Evolutionary conservation across 371 early-diverging fungal genomes (phyloP).

Genomic region (Mucor plumbeus): DNA sequence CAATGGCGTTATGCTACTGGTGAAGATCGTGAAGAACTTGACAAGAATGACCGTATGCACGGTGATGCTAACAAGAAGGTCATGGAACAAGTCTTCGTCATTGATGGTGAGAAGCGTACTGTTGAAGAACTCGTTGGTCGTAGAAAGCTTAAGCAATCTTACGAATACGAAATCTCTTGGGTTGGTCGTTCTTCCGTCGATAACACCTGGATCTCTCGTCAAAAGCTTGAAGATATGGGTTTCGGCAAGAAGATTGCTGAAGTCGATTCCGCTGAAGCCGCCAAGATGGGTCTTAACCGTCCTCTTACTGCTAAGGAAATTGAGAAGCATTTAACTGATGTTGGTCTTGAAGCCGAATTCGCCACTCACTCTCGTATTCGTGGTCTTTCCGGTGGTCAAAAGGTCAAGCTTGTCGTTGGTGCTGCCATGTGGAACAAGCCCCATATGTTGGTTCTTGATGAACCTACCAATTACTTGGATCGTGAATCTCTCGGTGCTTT

Average conservation of each 20-base stretch:
- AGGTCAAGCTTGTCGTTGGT: conserved; percentile 88
- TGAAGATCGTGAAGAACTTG: conserved; percentile 81
- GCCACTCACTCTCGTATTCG: conserved; percentile 84
- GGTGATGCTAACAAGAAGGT: conserved; percentile 69
- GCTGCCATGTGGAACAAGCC: conserved; percentile 88
- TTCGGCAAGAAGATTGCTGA: conserved; percentile 71
- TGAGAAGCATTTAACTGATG: conserved; percentile 72
- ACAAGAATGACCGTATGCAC: conserved; percentile 65
- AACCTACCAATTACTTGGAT: conserved; percentile 88
- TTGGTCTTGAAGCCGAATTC: conserved; percentile 75
- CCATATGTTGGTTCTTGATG: conserved; percentile 89
- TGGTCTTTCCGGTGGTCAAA: conserved; percentile 92
- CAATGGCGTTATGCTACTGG: conserved; percentile 87
- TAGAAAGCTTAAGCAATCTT: conserved; percentile 73
- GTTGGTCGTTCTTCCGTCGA: conserved; percentile 65
- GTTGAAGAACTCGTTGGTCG: conserved; percentile 68
- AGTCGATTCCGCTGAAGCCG: conserved; percentile 70
- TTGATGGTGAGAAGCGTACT: conserved; percentile 68
- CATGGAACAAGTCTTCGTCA: conserved; percentile 65
- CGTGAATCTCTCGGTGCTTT: conserved; percentile 79
- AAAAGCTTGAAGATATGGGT: conserved; percentile 72
- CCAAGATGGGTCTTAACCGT: conserved; percentile 67
- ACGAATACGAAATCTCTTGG: conserved; percentile 72
- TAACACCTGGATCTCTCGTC: conserved; percentile 76
- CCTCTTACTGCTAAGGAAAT: conserved; percentile 70